Evolutionary conservation across 805 yeast species (phyloP).

Genomic region (Saccharomyces eubayanus): DNA sequence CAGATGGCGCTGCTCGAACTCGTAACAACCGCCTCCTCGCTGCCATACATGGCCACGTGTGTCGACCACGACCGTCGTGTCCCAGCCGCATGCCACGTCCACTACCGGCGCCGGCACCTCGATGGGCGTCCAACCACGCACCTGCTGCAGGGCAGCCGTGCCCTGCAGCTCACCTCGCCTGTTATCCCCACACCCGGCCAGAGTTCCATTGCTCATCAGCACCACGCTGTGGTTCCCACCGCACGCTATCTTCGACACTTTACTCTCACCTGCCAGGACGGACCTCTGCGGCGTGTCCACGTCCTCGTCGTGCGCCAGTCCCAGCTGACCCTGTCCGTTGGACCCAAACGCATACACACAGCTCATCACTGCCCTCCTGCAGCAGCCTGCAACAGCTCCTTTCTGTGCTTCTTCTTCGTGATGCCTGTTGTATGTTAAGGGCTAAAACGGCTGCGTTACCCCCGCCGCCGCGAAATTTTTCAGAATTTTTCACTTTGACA

Average conservation of each 20-base stretch:
- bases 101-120: slow-evolving; percentile 30
- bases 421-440: slow-evolving; percentile 4
- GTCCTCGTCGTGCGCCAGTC: slow-evolving; percentile 44
- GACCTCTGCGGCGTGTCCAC: slow-evolving; percentile 24
- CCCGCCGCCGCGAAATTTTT: not conserved
- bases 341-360: slow-evolving; percentile 60
- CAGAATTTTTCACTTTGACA: not conserved
- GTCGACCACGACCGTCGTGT: slow-evolving; percentile 48
- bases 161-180: slow-evolving; percentile 39
- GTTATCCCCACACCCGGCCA: slow-evolving; percentile 56
- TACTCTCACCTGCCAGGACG: slow-evolving; percentile 6
- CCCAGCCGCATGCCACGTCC: slow-evolving; percentile 72
- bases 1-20: slow-evolving; percentile 20
- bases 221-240: slow-evolving; percentile 86
- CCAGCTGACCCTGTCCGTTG: slow-evolving; percentile 79
- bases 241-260: slow-evolving; percentile 45
- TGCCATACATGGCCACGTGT: slow-evolving; percentile 35
- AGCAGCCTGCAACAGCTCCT: slow-evolving; percentile 1
- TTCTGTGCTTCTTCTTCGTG: not conserved
- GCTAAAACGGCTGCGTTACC: not conserved
- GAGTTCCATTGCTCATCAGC: slow-evolving; percentile 43
- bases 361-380: not conserved
- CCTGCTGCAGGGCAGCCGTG: slow-evolving; percentile 27
- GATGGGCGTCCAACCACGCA: slow-evolving; percentile 3
- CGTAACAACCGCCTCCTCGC: slow-evolving; percentile 49